phyloP scores from a whole-genome alignment of 2,329 filamentous ascomycete species.

The Raffaelea deltoideospora region DNA sequence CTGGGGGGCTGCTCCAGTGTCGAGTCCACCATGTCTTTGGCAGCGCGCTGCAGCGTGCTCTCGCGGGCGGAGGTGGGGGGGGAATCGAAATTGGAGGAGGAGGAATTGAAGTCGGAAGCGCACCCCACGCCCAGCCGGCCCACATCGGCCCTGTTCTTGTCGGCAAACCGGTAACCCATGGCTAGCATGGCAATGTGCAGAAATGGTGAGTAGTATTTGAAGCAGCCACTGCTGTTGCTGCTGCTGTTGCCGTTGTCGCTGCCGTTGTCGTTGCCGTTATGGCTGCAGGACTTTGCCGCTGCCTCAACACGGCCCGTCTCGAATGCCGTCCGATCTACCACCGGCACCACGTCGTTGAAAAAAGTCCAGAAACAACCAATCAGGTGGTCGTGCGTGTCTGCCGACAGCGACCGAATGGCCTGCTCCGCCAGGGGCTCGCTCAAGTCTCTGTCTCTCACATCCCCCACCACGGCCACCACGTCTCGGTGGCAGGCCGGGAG shows the following conservation, averaged over 20 bases:
- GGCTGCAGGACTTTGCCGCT: constrained; percentile 25
- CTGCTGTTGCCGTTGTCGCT: no score
- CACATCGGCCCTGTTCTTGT: constrained; percentile 32
- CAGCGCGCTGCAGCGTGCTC: constrained; percentile 36
- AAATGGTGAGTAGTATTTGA: constrained; percentile 38
- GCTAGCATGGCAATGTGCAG: constrained; percentile 35
- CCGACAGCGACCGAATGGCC: constrained; percentile 28
- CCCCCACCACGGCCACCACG: constrained; percentile 26
- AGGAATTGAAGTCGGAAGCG: no score
- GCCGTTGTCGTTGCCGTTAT: no score
- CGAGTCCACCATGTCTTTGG: constrained; percentile 37
- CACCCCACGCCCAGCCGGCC: constrained; percentile 27
- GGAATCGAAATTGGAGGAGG: no score
- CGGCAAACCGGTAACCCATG: constrained; percentile 35
- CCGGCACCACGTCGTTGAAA: constrained; percentile 33
- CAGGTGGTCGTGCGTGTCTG: constrained; percentile 34
- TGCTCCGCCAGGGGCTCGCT: constrained; percentile 28
- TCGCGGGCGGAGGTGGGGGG: no score
- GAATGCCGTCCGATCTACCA: constrained; percentile 34
- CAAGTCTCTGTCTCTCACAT: constrained; percentile 18
- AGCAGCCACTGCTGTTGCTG: no score
- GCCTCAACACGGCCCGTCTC: constrained; percentile 29
- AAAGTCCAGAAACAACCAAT: constrained; percentile 35
- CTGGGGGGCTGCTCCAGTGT: constrained; percentile 37
- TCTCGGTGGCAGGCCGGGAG: no score